Evolutionary conservation across 2,329 filamentous ascomycete species (phyloP), one percentile per base, ranked within the genome.

Genomic region (Ceratocystis diversiconidia): DNA sequence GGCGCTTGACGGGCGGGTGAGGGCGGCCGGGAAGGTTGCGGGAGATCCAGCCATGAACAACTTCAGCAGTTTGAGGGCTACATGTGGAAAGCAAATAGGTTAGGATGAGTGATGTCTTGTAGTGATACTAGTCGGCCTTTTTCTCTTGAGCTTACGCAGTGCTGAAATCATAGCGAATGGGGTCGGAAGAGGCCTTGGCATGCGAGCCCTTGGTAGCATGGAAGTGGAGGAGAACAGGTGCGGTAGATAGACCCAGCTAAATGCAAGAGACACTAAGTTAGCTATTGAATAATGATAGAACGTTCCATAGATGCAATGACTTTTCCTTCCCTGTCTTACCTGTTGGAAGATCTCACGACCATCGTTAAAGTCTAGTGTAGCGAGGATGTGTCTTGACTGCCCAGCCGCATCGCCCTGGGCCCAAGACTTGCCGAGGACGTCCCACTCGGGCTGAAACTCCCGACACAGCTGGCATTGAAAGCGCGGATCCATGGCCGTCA

Each of bases 401-500:
- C 80, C 87, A 67, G 83, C 79, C 78, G 87, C 90, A 75, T 95
- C 89, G 6, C 89, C 91, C 74, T 88, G 90, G 68, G 81, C 80
- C 94, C 94, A 99, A 76, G 89, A 94, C 75, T 85, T 89, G 64
- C 84, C 84, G 65, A 99, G 77, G 64, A 97, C 76, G 65, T 95
- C 89, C 88, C 91, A 99, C 76, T 99, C 94, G 1, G 92, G 88
- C 74, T 96, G 89, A 75, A 99, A 96, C 64, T 95, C 90, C 63
- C 85, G 83, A 75, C 94, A 99, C 61, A 97, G 79, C 70, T 85
- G 79, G 74, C 94, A 99, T 68, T 88, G 89, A 73, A 89, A 96
- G 67, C 90, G 84, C 41, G 85, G 73, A 70, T 96, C 92, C 72
- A 92, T 77, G 46, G 94, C 94, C 0, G 94, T 99, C 69, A 99